These are phyloP conservation scores for Brassica nigra DNA, from an alignment of 345 rosid genomes.

Conservation along the genomic window DNA sequence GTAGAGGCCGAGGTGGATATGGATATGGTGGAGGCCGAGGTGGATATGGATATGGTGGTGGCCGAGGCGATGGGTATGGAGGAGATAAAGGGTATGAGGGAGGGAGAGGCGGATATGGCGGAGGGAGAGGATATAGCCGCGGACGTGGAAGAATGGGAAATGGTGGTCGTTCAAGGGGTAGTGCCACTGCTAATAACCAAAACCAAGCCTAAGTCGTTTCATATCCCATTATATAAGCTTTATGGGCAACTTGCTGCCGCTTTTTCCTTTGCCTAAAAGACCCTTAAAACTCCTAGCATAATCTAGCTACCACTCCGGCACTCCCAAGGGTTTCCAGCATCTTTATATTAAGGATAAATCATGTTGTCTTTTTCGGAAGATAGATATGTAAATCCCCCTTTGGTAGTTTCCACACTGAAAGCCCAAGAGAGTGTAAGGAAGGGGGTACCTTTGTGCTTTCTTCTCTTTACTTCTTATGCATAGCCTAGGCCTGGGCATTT, in stretches of 20 bases:
- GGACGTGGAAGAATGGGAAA: constrained; percentile 57
- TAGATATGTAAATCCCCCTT: neutral
- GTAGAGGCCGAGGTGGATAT: constrained; percentile 15
- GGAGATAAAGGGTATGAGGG: neutral
- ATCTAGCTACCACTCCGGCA: neutral
- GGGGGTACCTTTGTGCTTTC: constrained; percentile 14
- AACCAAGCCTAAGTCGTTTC: constrained; percentile 34
- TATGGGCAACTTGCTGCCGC: constrained; percentile 8
- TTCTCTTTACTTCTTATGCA: constrained; percentile 8
- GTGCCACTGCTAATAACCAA: too few relatives aligned
- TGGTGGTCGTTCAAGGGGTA: constrained; percentile 55
- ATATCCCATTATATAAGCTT: neutral
- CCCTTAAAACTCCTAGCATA: constrained; percentile 5
- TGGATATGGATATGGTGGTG: neutral
- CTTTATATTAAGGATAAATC: too few relatives aligned
- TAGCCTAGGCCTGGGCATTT: too few relatives aligned
- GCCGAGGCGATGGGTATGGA: neutral
- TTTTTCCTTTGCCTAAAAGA: neutral
- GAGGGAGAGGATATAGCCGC: constrained; percentile 39
- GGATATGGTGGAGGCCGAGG: constrained; percentile 12
- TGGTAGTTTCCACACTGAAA: constrained; percentile 10
- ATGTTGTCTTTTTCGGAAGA: neutral
- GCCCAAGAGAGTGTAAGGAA: constrained; percentile 21
- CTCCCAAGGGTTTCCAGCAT: too few relatives aligned
- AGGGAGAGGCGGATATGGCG: constrained; percentile 9